phyloP scores from a whole-genome alignment of 495 filamentous ascomycete genomes.

The Penicillium herquei region DNA sequence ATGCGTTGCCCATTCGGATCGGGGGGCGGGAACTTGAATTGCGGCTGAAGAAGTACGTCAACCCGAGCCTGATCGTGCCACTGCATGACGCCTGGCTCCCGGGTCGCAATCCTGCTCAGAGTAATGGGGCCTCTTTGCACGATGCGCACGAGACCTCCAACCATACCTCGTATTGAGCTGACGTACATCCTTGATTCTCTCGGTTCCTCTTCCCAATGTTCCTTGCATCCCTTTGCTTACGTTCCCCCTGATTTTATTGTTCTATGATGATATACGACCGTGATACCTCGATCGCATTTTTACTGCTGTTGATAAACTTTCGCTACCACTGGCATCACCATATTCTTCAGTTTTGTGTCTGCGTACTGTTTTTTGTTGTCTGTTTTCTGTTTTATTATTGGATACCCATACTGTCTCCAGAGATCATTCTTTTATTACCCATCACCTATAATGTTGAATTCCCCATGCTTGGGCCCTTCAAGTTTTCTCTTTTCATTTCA shows the following conservation, averaged over 20 bases:
- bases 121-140: slow-evolving; percentile 17
- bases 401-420: neutral
- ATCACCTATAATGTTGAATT: neutral
- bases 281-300: slow-evolving; percentile 22
- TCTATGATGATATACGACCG: slow-evolving; percentile 24
- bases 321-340: neutral
- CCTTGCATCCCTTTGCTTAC: slow-evolving; percentile 2
- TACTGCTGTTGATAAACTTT: slow-evolving; percentile 6
- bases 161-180: slow-evolving; percentile 8
- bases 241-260: neutral
- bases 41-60: slow-evolving; percentile 46
- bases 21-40: slow-evolving; percentile 40
- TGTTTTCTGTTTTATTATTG: neutral
- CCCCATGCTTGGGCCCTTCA: too few species aligned
- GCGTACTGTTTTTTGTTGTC: neutral
- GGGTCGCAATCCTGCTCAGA: slow-evolving; percentile 16
- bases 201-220: neutral
- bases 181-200: neutral
- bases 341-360: neutral
- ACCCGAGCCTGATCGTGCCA: slow-evolving; percentile 46
- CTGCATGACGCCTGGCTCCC: slow-evolving; percentile 48
- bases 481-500: too few species aligned
- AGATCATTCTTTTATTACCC: neutral
- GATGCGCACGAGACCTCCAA: slow-evolving; percentile 23
- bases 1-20: slow-evolving; percentile 39